Evolutionary conservation across 192 early-diverging fungal species (phyloP), one percentile per base, ranked within the genome.

Genomic region (Globomyces pollinis-pini): DNA sequence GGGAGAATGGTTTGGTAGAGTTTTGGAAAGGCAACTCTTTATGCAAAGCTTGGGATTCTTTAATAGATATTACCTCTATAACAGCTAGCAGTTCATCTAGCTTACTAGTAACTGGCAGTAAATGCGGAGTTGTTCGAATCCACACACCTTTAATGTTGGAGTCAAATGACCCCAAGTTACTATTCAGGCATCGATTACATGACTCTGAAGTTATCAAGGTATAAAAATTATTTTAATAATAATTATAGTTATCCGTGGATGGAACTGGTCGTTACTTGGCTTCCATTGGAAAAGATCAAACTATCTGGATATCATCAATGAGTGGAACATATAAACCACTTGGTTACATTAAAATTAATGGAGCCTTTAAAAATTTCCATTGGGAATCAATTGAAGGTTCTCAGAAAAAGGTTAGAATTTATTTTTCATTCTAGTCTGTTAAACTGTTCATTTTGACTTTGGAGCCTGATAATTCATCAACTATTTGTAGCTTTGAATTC

Each of bases 321-420:
- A 57, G 58, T 35, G n/a, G 52, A 0, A 59, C 50, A 18, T 70
- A 65, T 39, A 32, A 28, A 24, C 16, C 63, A 38, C 20, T 73
- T 23, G 77, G 73, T 8, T 66, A 57, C 29, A 21, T 78, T 26
- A 31, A 30, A 7, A 35, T 44, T 20, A 30, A 63, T 7, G 44
- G 41, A 0, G 30, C 18, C 2, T 32, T 72, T 33, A 29, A 20
- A 30, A 52, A 47, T 18, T 61, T 61, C 12, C 32, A 61, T 6
- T 79, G 72, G 72, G 65, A 65, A 13, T 32, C 73, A 36, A 70
- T 73, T 12, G 77, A 75, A 49, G 44, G 28, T 9, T 8, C 28
- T 26, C 23, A 47, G 15, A 20, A 47, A 7, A 20, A 47, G 15
- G 44, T 47, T 28, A 36, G 24, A n/a, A n/a, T 9, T 47, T 16